Evolutionary conservation across 2,329 filamentous ascomycete species (phyloP).

Genomic region (Cladophialophora psammophila): DNA sequence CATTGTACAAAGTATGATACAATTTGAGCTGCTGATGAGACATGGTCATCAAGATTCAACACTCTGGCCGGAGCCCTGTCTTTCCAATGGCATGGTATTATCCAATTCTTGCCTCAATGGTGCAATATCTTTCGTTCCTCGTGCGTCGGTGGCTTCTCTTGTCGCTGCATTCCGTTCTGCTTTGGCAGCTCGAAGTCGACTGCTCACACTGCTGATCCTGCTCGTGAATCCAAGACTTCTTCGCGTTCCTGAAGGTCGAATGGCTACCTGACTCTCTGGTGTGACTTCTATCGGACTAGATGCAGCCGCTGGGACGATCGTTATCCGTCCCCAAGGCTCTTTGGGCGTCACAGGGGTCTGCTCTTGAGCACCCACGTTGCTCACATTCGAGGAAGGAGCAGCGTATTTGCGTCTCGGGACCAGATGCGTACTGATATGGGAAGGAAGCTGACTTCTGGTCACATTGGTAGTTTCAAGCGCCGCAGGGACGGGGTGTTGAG

Average conservation of each 20-base stretch:
- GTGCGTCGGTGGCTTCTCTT: conserved; percentile 24
- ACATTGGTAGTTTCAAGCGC: conserved; percentile 20
- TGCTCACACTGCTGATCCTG: conserved; percentile 39
- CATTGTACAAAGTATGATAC: conserved; percentile 24
- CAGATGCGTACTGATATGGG: conserved; percentile 36
- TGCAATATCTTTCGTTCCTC: conserved; percentile 26
- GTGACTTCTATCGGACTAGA: conserved; percentile 35
- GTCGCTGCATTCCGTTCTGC: conserved; percentile 30
- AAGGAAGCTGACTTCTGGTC: conserved; percentile 35
- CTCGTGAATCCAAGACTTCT: conserved; percentile 40
- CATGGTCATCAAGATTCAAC: conserved; percentile 21
- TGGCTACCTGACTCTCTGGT: conserved; percentile 27
- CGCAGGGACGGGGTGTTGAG: conserved; percentile 32
- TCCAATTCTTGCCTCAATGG: conserved; percentile 33
- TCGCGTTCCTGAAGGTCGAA: conserved; percentile 24
- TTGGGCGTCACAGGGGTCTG: conserved; percentile 32
- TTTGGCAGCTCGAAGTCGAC: conserved; percentile 37
- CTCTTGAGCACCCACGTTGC: conserved; percentile 23
- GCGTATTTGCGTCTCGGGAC: conserved; percentile 37
- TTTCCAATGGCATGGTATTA: conserved; percentile 30
- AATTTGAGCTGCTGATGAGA: conserved; percentile 11
- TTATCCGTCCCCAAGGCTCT: conserved; percentile 38
- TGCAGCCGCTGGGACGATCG: conserved; percentile 32
- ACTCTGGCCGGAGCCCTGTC: conserved; percentile 32
- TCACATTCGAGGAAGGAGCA: conserved; percentile 21